These are phyloP conservation scores for Suhomyces vadensis DNA, from an alignment of 805 yeast species.

Conservation along the genomic window DNA sequence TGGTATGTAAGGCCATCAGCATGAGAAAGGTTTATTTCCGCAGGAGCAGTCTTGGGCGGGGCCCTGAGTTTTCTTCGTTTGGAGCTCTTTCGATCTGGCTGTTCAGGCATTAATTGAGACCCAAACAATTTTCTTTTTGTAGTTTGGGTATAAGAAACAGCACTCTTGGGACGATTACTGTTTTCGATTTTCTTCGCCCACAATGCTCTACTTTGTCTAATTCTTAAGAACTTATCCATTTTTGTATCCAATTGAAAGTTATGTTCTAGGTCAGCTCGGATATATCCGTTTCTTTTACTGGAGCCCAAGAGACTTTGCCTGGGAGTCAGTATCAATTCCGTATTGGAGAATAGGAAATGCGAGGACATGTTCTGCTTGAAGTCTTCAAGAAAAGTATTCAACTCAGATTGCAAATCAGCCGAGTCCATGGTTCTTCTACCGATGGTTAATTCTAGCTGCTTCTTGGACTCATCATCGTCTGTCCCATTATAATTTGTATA, in stretches of 20 bases:
- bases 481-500: neutral
- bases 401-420: neutral
- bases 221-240: conserved; percentile 10
- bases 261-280: conserved; percentile 1
- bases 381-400: neutral
- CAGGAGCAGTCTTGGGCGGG: neutral
- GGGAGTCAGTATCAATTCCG: neutral
- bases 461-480: neutral
- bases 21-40: neutral
- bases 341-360: neutral
- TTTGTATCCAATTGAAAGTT: conserved; percentile 6
- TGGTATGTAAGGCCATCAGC: neutral
- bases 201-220: conserved; percentile 5
- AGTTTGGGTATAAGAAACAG: neutral
- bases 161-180: neutral
- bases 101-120: neutral
- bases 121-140: neutral
- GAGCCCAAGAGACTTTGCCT: neutral
- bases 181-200: conserved; percentile 3
- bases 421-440: neutral
- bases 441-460: conserved; percentile 1
- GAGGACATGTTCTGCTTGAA: neutral
- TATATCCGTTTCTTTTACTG: neutral
- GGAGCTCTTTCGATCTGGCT: neutral
- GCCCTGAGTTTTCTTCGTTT: neutral